Conservation (phyloP, 2,329 filamentous ascomycete species). For the Arthrinium phaeospermum region DNA sequence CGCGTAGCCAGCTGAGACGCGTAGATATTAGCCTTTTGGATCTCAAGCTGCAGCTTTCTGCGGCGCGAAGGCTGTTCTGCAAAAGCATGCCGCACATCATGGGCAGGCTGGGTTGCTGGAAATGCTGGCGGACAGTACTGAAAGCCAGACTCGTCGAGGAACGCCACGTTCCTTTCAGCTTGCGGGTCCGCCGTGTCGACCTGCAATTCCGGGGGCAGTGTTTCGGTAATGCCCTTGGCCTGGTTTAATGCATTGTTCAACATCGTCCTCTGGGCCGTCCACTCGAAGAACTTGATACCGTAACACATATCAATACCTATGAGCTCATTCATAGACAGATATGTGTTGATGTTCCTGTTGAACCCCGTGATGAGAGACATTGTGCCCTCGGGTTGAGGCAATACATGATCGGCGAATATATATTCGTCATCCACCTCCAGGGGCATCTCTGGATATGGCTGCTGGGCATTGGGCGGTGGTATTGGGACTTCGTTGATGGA, state of each 20-base stretch:
- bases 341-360: slow-evolving; percentile 79
- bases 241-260: slow-evolving; percentile 73
- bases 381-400: slow-evolving; percentile 69
- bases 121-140: slow-evolving; percentile 59
- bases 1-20: slow-evolving; percentile 80
- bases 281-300: slow-evolving; percentile 77
- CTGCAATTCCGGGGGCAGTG: slow-evolving; percentile 72
- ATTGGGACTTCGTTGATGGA: slow-evolving; percentile 75
- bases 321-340: slow-evolving; percentile 79
- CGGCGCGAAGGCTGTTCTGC: slow-evolving; percentile 56
- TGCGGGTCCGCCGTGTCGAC: slow-evolving; percentile 53
- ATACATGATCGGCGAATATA: slow-evolving; percentile 73
- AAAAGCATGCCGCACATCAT: slow-evolving; percentile 58
- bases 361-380: slow-evolving; percentile 80
- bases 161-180: slow-evolving; percentile 30
- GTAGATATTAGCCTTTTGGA: slow-evolving; percentile 91
- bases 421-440: slow-evolving; percentile 84
- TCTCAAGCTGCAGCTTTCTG: slow-evolving; percentile 76
- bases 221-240: slow-evolving; percentile 71
- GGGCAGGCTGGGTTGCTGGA: slow-evolving; percentile 50
- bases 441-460: slow-evolving; percentile 80
- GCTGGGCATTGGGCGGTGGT: slow-evolving; percentile 74
- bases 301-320: slow-evolving; percentile 83
- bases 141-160: slow-evolving; percentile 51
- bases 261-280: slow-evolving; percentile 76